Conservation (phyloP, 2,329 filamentous ascomycete species). For the Diatrype stigma region DNA sequence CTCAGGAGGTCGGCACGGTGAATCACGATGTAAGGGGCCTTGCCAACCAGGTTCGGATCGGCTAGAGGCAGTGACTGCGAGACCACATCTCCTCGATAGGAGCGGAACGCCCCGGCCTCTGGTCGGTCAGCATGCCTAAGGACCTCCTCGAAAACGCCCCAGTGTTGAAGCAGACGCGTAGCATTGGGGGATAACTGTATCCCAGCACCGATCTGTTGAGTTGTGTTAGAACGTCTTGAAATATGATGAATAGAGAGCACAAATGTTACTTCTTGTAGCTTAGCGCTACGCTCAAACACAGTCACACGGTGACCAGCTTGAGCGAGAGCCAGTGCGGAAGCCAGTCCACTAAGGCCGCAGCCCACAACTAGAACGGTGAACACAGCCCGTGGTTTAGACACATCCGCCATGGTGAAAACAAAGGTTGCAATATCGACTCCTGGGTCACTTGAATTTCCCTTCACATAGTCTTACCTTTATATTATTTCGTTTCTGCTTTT, state of each 20-base stretch:
- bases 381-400: neutral
- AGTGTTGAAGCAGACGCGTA: slow-evolving; percentile 3
- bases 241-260: neutral
- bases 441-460: no score
- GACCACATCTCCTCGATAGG: slow-evolving; percentile 1
- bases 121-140: slow-evolving; percentile 2
- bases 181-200: slow-evolving; percentile 5
- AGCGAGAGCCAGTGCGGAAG: slow-evolving; percentile 2
- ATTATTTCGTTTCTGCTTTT: no score
- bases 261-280: slow-evolving; percentile 2
- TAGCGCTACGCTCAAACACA: slow-evolving; percentile 3
- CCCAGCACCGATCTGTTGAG: slow-evolving; percentile 2
- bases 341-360: slow-evolving; percentile 3
- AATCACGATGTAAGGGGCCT: slow-evolving; percentile 3
- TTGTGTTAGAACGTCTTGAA: neutral
- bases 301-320: slow-evolving; percentile 5
- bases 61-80: slow-evolving; percentile 1
- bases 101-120: neutral
- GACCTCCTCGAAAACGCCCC: slow-evolving; percentile 4
- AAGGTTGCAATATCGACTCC: neutral
- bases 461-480: no score
- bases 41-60: neutral
- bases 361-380: slow-evolving; percentile 1
- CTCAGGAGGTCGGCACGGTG: slow-evolving; percentile 2
- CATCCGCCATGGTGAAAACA: neutral